These are phyloP conservation scores for Berberis vulgaris DNA, from an alignment of 164 flowering plant species.

Conservation along the genomic window DNA sequence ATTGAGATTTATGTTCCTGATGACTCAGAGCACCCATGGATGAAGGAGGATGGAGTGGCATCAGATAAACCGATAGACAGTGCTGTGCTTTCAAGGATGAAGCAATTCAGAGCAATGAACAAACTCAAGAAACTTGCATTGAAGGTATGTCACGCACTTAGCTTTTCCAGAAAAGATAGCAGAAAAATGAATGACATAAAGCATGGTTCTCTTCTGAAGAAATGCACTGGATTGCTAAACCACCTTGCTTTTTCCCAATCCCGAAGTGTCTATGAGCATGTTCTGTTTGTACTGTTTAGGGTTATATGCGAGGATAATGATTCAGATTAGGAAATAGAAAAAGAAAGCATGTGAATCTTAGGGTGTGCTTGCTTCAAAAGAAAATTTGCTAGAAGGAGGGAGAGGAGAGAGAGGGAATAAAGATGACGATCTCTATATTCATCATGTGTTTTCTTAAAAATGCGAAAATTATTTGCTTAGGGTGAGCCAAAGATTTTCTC, in stretches of 20 bases:
- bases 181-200: neutral
- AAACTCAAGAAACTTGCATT: neutral
- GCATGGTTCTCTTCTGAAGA: neutral
- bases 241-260: neutral
- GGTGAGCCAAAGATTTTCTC: too few species aligned
- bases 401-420: too few species aligned
- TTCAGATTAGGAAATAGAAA: too few species aligned
- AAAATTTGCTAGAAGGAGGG: too few species aligned
- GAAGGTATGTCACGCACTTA: neutral
- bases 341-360: too few species aligned
- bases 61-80: slow-evolving; percentile 86
- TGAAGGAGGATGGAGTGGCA: slow-evolving; percentile 78
- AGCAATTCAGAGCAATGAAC: too few species aligned
- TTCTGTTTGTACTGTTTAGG: neutral
- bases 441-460: too few species aligned
- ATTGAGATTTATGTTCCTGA: neutral
- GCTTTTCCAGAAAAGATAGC: neutral
- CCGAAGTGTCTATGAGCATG: neutral
- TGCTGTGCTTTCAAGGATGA: slow-evolving; percentile 57
- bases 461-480: too few species aligned
- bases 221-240: neutral
- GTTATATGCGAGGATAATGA: neutral
- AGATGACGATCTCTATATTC: too few species aligned
- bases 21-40: slow-evolving; percentile 79
- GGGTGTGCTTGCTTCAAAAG: too few species aligned